These are phyloP conservation scores for Pyricularia grisea DNA, from an alignment of 2,329 filamentous ascomycete species.

Conservation along the genomic window DNA sequence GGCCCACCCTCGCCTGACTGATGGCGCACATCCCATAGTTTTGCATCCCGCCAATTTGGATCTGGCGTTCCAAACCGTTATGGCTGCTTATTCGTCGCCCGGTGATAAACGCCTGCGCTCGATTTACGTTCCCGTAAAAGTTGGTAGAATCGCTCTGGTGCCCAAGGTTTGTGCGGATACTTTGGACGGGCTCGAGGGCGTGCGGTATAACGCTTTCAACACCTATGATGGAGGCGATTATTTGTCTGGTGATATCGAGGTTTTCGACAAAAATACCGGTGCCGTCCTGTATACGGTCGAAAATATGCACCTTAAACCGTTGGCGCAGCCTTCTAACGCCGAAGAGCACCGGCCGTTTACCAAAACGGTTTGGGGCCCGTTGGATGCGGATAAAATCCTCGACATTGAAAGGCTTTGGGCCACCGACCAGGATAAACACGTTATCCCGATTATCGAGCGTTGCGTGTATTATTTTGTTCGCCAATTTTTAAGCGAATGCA, in stretches of 20 bases:
- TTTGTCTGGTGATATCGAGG: constrained; percentile 3
- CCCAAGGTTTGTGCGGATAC: neutral
- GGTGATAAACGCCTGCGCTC: constrained; percentile 21
- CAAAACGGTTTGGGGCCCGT: neutral
- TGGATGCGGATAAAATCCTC: neutral
- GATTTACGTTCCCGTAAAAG: constrained; percentile 18
- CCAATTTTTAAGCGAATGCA: neutral
- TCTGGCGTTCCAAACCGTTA: constrained; percentile 22
- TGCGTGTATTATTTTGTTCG: neutral
- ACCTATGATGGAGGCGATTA: neutral
- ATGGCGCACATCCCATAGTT: constrained; percentile 12
- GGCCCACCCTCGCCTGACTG: neutral
- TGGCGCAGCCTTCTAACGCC: constrained; percentile 9
- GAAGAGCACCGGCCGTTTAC: neutral
- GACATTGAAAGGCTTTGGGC: neutral
- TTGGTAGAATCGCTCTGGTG: neutral
- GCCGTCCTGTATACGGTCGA: constrained; percentile 14
- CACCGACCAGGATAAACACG: neutral
- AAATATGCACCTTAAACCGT: constrained; percentile 18
- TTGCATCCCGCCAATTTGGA: constrained; percentile 24
- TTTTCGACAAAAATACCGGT: constrained; percentile 21
- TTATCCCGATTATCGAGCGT: neutral
- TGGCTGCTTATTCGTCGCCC: constrained; percentile 22
- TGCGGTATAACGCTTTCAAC: neutral
- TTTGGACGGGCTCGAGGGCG: neutral